Conservation (phyloP, 2,329 filamentous ascomycete genomes). For the Xylaria sp. region DNA sequence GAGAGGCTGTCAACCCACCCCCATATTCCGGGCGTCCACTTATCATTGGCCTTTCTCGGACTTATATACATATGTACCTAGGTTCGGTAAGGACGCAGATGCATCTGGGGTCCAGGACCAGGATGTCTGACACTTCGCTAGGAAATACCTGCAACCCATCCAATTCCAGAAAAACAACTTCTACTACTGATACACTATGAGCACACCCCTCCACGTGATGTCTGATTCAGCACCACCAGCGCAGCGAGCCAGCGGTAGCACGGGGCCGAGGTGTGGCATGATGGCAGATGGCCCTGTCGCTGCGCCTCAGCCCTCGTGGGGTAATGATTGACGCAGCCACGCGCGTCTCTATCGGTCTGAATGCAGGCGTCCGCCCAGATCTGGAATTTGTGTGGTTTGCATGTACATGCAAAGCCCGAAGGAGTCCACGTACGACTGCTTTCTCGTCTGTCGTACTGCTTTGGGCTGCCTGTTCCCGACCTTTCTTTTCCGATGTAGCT, state of each 20-base stretch:
- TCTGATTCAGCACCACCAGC: neutral
- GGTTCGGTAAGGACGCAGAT: slow-evolving; percentile 11
- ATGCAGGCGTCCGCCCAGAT: slow-evolving; percentile 25
- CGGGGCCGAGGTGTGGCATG: neutral
- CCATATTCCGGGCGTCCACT: neutral
- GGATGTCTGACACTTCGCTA: neutral
- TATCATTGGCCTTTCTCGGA: neutral
- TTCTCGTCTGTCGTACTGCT: slow-evolving; percentile 5
- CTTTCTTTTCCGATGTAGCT: slow-evolving; percentile 18
- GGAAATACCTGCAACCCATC: neutral
- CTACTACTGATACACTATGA: neutral
- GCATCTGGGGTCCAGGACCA: neutral
- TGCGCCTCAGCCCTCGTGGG: slow-evolving; percentile 25
- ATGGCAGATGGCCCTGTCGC: slow-evolving; percentile 4
- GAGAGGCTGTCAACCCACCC: slow-evolving; percentile 6
- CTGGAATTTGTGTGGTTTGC: slow-evolving; percentile 13
- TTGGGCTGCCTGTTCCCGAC: slow-evolving; percentile 1
- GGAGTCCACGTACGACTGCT: slow-evolving; percentile 18
- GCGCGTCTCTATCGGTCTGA: slow-evolving; percentile 25
- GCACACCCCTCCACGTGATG: slow-evolving; percentile 13
- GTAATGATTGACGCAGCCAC: slow-evolving; percentile 33
- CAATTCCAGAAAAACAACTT: too few species aligned
- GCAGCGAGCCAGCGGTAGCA: neutral
- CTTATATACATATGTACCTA: neutral
- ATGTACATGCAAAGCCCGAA: slow-evolving; percentile 19